Evolutionary conservation across 2,329 filamentous ascomycete genomes (phyloP), one percentile per base, ranked within the genome.

Genomic region (Canariomyces notabilis): DNA sequence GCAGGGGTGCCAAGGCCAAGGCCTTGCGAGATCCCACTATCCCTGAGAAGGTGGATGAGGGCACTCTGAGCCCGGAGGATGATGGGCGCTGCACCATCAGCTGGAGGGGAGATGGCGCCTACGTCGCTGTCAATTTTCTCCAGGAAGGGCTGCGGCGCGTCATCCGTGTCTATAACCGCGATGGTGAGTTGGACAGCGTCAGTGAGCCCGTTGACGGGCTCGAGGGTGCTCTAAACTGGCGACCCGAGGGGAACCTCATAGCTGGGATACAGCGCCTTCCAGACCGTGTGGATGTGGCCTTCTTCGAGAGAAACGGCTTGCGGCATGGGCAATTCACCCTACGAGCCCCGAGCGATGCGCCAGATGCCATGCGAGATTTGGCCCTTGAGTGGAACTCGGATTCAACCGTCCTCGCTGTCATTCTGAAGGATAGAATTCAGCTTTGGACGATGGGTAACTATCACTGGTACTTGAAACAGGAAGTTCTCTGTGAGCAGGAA

Each of bases 401-500:
- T 63, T 98, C 93, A 0, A 91, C 83, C 1, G 88, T 95, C 1
- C 74, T 98, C 37, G 89, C 91, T 5, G 83, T 96, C n/a, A 74
- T 79, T 1, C 80, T 90, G 56, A 71, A 73, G 23, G 79, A 89
- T 53, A 77, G 80, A 46, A 70, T 93, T n/a, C 93, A 98, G 61
- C 71, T 98, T 1, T 98, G 93, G 93, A 95, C 89, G 1, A 95
- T 85, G 76, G 87, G 89, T 16, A 98, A 98, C 64, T 98, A 98
- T 57, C 88, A 97, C 63, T 98, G 93, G 79, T 97, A 97, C 64
- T 74, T 98, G 14, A 98, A 98, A 69, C 89, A 95, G 63, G 89
- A 96, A 62, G 74, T 96, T 6, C 67, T 70, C 6, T 68, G 75
- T 6, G 57, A 64, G 6, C 59, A 58, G 3, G 58, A 43, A 8